These are phyloP conservation scores for Scheffersomyces insectosa DNA, from an alignment of 1,139 yeast species.

Conservation along the genomic window DNA sequence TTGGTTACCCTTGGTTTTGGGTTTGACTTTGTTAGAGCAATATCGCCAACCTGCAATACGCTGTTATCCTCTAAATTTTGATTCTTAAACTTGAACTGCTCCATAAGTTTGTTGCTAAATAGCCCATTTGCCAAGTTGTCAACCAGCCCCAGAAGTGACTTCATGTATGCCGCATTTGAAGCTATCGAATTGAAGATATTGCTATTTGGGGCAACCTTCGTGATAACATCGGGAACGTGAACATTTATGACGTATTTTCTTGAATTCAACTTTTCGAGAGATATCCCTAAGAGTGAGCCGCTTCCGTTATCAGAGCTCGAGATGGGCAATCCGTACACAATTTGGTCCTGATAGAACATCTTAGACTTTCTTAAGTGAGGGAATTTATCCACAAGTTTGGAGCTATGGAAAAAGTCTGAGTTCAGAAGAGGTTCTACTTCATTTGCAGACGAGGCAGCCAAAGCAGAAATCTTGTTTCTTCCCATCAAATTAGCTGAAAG, in stretches of 20 bases:
- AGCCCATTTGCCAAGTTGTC: slow-evolving; percentile 11
- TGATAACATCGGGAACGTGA: slow-evolving; percentile 47
- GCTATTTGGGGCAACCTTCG: slow-evolving; percentile 31
- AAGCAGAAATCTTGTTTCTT: slow-evolving; percentile 15
- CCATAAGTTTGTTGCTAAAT: slow-evolving; percentile 11
- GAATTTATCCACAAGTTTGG: slow-evolving; percentile 21
- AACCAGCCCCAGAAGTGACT: slow-evolving; percentile 8
- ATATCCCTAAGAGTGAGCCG: slow-evolving; percentile 22
- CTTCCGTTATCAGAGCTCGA: not conserved
- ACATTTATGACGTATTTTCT: slow-evolving; percentile 34
- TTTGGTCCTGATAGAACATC: slow-evolving; percentile 28
- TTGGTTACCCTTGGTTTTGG: not conserved
- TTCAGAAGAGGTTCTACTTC: slow-evolving; percentile 15
- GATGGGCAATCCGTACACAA: slow-evolving; percentile 30
- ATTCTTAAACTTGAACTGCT: slow-evolving; percentile 14
- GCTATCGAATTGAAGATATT: slow-evolving; percentile 20
- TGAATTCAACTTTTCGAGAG: slow-evolving; percentile 34
- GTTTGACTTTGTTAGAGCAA: slow-evolving; percentile 1
- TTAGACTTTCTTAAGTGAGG: slow-evolving; percentile 26
- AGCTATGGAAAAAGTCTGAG: slow-evolving; percentile 2
- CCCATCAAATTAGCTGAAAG: slow-evolving; percentile 35
- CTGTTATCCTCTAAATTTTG: slow-evolving; percentile 9
- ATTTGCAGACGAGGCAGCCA: slow-evolving; percentile 19
- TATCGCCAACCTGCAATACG: slow-evolving; percentile 16
- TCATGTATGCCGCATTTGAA: slow-evolving; percentile 10